A percentile compares a stretch with the other conserved stretches of the same genome.
Evolutionary conservation across 352 stramenopile genomes (phyloP).

Genomic region (Phytophthora constricta): DNA sequence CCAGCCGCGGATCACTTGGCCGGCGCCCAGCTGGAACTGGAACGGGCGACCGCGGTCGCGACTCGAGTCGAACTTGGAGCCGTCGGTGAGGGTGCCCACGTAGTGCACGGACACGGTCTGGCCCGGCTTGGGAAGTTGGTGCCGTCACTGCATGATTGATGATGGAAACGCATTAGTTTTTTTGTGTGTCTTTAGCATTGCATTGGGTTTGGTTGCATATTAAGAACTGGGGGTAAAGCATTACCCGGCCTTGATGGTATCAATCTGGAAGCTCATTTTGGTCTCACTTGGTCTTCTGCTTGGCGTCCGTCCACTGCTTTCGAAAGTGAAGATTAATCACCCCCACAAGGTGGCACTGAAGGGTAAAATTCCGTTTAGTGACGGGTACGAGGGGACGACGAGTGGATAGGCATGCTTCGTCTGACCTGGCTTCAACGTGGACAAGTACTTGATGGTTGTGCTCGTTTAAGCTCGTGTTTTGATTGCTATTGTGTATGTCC

Average conservation of each 20-base stretch:
- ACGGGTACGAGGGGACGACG: slow-evolving; percentile 6
- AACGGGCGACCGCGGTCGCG: slow-evolving; percentile 79
- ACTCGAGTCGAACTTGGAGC: slow-evolving; percentile 87
- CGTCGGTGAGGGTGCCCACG: slow-evolving; percentile 74
- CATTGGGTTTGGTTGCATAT: neutral
- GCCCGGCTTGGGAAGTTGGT: slow-evolving; percentile 74
- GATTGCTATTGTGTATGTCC: neutral
- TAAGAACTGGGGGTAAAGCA: neutral
- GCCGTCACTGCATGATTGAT: slow-evolving; percentile 54
- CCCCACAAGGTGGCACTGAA: too few species aligned
- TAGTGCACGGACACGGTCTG: slow-evolving; percentile 84
- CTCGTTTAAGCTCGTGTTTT: neutral
- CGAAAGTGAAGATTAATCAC: slow-evolving; percentile 4
- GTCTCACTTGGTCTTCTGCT: slow-evolving; percentile 8
- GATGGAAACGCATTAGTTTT: neutral
- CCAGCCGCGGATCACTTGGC: slow-evolving; percentile 83
- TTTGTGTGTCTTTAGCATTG: neutral
- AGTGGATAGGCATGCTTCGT: slow-evolving; percentile 3
- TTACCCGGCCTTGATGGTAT: slow-evolving; percentile 80
- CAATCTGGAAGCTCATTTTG: slow-evolving; percentile 71
- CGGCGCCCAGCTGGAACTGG: slow-evolving; percentile 78
- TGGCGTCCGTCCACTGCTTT: neutral
- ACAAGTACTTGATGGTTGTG: neutral
- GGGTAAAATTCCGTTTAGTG: too few species aligned
- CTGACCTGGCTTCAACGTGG: slow-evolving; percentile 29